Conservation (phyloP, 225 moss, liverwort and hornwort genomes). For the Neckera pumila region DNA sequence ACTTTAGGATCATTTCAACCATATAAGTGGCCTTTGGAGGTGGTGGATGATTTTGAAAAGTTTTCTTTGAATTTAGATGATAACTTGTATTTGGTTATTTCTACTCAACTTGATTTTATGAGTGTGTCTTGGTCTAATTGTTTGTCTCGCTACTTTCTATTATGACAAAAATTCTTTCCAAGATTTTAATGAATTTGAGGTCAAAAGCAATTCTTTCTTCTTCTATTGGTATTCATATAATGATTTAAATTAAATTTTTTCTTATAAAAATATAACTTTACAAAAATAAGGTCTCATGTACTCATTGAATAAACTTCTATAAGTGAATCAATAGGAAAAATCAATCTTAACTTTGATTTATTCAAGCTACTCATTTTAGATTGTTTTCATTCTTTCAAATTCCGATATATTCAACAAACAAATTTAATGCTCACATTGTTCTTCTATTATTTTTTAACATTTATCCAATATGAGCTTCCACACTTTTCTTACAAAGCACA, state of each 20-base stretch:
- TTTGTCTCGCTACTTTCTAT: background rate
- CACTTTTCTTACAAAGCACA: background rate
- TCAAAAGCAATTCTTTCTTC: fast-evolving
- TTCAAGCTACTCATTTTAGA: background rate
- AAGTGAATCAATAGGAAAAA: background rate
- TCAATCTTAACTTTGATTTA: background rate
- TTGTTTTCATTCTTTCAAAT: background rate
- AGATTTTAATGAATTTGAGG: background rate
- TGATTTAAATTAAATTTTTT: too few species aligned
- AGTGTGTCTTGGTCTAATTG: background rate
- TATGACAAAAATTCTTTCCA: background rate
- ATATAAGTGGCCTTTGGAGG: background rate
- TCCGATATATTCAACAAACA: fast-evolving
- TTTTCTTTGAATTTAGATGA: background rate
- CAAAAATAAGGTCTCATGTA: background rate
- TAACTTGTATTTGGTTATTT: background rate
- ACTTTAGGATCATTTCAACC: background rate
- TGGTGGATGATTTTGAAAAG: background rate
- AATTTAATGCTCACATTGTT: background rate
- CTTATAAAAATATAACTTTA: background rate
- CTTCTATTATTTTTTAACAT: too few species aligned
- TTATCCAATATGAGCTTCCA: background rate
- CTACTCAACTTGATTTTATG: too few species aligned
- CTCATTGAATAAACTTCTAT: background rate
- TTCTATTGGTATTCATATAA: background rate